phyloP scores from a whole-genome alignment of 352 stramenopile species.

The Nothophytophthora sp. region DNA sequence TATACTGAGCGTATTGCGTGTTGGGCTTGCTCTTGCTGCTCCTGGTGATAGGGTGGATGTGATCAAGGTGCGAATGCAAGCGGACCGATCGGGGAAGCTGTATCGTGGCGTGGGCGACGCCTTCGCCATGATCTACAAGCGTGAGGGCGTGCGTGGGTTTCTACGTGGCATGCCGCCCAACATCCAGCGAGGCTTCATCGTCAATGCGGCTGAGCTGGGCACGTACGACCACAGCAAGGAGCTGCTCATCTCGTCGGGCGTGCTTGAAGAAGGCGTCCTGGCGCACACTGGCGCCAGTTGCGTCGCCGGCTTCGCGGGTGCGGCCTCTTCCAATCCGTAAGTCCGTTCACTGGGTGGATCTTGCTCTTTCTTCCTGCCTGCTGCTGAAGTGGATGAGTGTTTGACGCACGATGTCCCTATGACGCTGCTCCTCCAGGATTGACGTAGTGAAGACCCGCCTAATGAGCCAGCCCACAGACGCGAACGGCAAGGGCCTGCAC shows the following conservation, averaged over 20 bases:
- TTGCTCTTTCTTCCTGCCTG: background rate
- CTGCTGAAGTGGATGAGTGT: constrained; percentile 7
- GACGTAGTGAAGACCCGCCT: constrained; percentile 87
- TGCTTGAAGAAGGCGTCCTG: constrained; percentile 63
- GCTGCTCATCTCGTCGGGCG: constrained; percentile 60
- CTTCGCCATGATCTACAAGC: constrained; percentile 71
- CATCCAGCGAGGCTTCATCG: constrained; percentile 85
- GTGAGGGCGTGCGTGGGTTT: constrained; percentile 73
- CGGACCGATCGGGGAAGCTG: constrained; percentile 62
- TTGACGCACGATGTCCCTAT: background rate
- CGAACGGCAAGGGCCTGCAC: constrained; percentile 44
- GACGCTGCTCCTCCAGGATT: constrained; percentile 38
- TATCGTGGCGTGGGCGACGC: constrained; percentile 74
- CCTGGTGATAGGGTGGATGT: constrained; percentile 90
- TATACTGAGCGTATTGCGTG: constrained; percentile 6
- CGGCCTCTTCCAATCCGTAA: constrained; percentile 75
- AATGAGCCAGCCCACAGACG: constrained; percentile 79
- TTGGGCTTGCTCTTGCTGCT: no score
- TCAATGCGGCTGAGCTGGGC: constrained; percentile 84
- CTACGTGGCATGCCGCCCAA: constrained; percentile 83
- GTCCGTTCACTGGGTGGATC: constrained; percentile 15
- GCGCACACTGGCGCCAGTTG: constrained; percentile 77
- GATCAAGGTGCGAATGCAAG: constrained; percentile 90
- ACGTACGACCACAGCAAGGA: constrained; percentile 90
- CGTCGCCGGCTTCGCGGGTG: constrained; percentile 75